These are phyloP conservation scores for Fusarium aywerte DNA, from an alignment of 2,329 filamentous ascomycete genomes.

Conservation along the genomic window DNA sequence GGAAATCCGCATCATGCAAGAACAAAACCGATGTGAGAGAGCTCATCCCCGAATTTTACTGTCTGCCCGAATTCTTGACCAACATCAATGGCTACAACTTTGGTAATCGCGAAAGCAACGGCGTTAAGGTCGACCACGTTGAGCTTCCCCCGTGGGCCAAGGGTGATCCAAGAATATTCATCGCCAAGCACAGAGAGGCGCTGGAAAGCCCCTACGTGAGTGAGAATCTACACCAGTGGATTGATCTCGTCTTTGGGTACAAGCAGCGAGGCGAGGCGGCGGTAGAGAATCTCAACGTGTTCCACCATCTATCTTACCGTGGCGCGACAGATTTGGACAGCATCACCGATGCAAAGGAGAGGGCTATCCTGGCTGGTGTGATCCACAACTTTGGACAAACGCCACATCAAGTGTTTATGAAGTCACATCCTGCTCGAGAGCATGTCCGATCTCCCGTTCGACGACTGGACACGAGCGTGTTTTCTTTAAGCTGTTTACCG, in stretches of 20 bases:
- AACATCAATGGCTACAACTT: conserved; percentile 97
- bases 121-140: conserved; percentile 84
- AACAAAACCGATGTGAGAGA: conserved; percentile 96
- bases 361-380: conserved; percentile 89
- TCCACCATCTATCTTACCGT: conserved; percentile 94
- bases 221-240: conserved; percentile 90
- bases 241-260: conserved; percentile 92
- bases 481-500: conserved; percentile 80
- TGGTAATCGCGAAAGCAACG: conserved; percentile 83
- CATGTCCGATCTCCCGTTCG: conserved; percentile 71
- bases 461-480: conserved; percentile 80
- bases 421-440: conserved; percentile 81
- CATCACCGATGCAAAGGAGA: conserved; percentile 88
- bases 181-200: conserved; percentile 94
- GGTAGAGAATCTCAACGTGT: conserved; percentile 91
- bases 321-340: conserved; percentile 92
- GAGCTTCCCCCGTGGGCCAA: conserved; percentile 96
- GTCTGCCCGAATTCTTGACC: conserved; percentile 91
- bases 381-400: conserved; percentile 99
- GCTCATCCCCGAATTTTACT: conserved; percentile 97
- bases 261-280: conserved; percentile 96
- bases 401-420: conserved; percentile 90
- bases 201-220: conserved; percentile 94
- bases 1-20: conserved; percentile 87
- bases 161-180: conserved; percentile 93